Conservation (phyloP, 1,284 basidiomycete species). For the Leccinum variabile region DNA sequence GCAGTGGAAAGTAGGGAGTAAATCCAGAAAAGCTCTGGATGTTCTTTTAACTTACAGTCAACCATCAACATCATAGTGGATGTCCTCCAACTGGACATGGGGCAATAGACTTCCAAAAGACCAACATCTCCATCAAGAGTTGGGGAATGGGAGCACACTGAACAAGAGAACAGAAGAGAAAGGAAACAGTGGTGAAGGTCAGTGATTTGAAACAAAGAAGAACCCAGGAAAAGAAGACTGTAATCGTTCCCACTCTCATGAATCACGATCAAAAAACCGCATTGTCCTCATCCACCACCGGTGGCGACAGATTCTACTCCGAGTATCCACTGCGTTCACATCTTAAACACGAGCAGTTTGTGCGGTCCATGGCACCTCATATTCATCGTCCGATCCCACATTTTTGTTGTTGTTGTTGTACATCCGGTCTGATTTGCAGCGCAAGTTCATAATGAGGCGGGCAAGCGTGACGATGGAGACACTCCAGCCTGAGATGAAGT, state of each 20-base stretch:
- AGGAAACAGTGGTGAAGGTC: not conserved
- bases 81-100: no score
- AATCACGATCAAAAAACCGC: not conserved
- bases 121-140: not conserved
- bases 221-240: not conserved
- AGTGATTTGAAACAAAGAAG: not conserved
- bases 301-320: not conserved
- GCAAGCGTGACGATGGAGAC: no score
- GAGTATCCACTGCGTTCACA: not conserved
- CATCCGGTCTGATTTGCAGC: slow-evolving; percentile 19
- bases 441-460: slow-evolving; percentile 39
- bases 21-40: not conserved
- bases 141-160: not conserved
- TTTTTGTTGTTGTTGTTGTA: not conserved
- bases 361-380: not conserved
- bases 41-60: not conserved
- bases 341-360: slow-evolving; percentile 10
- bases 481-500: no score
- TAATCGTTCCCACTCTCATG: not conserved
- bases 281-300: not conserved
- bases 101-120: no score
- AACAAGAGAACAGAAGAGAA: not conserved
- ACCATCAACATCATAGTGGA: not conserved
- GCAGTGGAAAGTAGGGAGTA: no score
- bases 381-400: not conserved